Base-by-base conservation (phyloP, 2,329 filamentous ascomycete genomes). In the Colletotrichum navitas region DNA sequence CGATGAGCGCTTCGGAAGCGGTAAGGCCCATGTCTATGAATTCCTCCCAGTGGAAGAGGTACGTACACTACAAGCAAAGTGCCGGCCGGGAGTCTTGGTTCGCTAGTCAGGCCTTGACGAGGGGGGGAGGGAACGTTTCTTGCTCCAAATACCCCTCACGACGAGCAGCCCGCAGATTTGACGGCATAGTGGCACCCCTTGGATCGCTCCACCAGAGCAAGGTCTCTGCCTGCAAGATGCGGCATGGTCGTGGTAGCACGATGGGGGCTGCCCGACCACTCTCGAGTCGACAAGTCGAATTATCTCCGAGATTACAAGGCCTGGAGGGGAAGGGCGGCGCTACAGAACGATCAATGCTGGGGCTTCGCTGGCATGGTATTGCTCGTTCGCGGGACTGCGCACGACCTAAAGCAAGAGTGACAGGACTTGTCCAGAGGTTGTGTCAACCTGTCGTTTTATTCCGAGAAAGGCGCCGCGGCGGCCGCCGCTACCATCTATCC, bases 281-380 rank as follows among this genome's bases (percentile, higher is more conserved):
- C 34, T 71, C 34, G 65, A 71, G 45, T 71, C 68, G 65, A 68
- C 68, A 71, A 71, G 29, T 71, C 68, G 68, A 71, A 68, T 68
- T 71, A 68, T 71, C 59, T 60, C 68, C 68, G 68, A 71, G 59
- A 71, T 63, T 68, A 21, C 68, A 71, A 68, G 68, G 68, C 21
- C 24, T 51, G 32, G 24, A 49, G n/a, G 43, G 21, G 41, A 18
- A 5, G 41, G 41, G 18, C 49, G 18, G 29, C 41, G 18, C 59
- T 63, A 52, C 49, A 52, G 49, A 32, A 67, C 58, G 36, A 43
- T 36, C 34, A 61, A 6, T 21, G 14, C 16, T 21, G 18, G 21
- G 45, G n/a, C 45, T n/a, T 47, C 4, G 56, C 65, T 43, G 45
- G 45, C 45, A 45, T 43, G 60, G 60, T 58, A 49, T n/a, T 34